Base-by-base conservation (phyloP, 345 rosid species). In the Citrus sp. region DNA sequence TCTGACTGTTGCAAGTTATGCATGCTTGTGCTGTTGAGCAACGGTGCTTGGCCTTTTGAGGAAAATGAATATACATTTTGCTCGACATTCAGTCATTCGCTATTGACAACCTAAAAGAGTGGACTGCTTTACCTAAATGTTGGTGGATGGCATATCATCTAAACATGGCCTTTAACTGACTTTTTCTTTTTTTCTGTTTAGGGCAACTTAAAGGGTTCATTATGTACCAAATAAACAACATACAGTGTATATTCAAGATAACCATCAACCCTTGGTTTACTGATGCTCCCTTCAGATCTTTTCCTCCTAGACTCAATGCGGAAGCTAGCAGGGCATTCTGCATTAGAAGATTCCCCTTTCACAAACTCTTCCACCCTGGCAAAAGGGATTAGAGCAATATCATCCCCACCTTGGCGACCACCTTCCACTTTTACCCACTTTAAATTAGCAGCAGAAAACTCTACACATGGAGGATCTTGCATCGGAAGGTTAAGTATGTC, bases 201-300 rank as follows among this genome's bases (percentile, higher is more conserved):
- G 46, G 4, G 0, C 14, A 10, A 58, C 18, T 42, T 74, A 69
- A 64, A 32, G 32, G 70, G 32, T 56, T 56, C 30, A 25, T 80
- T n/a, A 76, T 55, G 72, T 25, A 32, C 28, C 77, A 67, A 28
- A 13, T 65, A 66, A 63, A 49, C 42, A 73, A 77, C 89, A 64
- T 84, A 88, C 91, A 88, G 76, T 42, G 89, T 88, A 68, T 88
- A 86, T 81, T 88, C 89, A 66, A 88, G 89, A 85, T 87, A 87
- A 24, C 92, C 87, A 80, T 89, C 90, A 37, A 89, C 90, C 86
- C 88, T 89, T 61, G 87, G 90, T 82, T 87, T 89, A 81, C 84
- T 85, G 68, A 86, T 84, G 79, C 88, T 85, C 60, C 90, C 90
- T 78, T 85, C 86, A 55, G 83, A 80, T 80, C 90, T 87, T 81